Evolutionary conservation across 306 rosid species (phyloP), one percentile per base, ranked within the genome.

Genomic region (Acacia acuminata): DNA sequence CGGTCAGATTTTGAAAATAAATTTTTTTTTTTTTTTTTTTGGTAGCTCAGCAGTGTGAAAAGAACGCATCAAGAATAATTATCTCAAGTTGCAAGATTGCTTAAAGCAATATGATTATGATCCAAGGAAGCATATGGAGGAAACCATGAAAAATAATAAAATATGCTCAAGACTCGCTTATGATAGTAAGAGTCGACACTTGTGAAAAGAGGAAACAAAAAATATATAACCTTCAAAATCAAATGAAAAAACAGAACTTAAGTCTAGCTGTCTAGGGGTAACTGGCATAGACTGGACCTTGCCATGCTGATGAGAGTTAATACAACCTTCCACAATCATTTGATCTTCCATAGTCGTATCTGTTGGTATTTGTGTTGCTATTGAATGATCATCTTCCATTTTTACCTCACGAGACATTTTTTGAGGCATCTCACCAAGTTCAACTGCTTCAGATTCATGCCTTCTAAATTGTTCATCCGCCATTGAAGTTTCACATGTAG

Each of bases 281-380:
- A 94, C 97, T 86, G 89, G 75, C 64, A 63, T 56, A 80, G 87
- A 78, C 58, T 76, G 87, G 86, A 79, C 79, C 9, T 63, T 17
- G 68, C 82, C 61, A 24, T 40, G 72, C 68, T 83, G 84, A 56
- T 75, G 81, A 68, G 73, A 71, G 63, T 55, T 7, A 10, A 22
- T 58, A 14, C 63, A 3, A 58, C 32, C 32, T 22, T 22, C 63
- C 27, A 7, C 63, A n/a, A 8, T 27, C 63, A 20, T 56, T n/a
- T 56, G 63, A n/a, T 90, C 91, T 63, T 86, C 91, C 88, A 81
- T 72, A 24, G 38, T 78, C 79, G 66, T 84, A 53, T 88, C 89
- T n/a, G 75, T 48, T 30, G 78, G 56, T 40, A 53, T 42, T 9
- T 27, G 73, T 45, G 64, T 76, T 61, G 82, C 82, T 83, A 58